phyloP scores from a whole-genome alignment of 352 stramenopile species.

The Pythium brassicae region DNA sequence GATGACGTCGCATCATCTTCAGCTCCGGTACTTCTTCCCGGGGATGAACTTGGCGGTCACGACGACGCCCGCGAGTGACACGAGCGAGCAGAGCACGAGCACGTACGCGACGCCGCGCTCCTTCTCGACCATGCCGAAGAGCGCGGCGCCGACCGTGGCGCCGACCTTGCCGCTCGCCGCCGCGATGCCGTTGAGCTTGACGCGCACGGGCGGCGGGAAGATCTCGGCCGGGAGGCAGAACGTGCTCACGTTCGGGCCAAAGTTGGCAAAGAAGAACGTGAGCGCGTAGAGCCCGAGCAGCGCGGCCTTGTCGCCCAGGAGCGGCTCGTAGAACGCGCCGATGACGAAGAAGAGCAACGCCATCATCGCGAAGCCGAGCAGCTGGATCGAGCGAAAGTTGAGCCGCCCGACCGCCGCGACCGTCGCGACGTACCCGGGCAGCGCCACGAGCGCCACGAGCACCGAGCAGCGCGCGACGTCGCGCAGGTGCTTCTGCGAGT shows the following conservation, averaged over 20 bases:
- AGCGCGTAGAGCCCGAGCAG: conserved; percentile 64
- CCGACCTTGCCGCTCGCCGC: conserved; percentile 84
- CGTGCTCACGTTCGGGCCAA: conserved; percentile 82
- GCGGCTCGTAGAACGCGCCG: conserved; percentile 45
- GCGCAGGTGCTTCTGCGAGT: conserved; percentile 47
- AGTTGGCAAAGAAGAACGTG: conserved; percentile 83
- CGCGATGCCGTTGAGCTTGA: conserved; percentile 85
- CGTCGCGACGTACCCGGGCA: conserved; percentile 69
- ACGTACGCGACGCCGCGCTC: conserved; percentile 54
- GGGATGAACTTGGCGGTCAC: conserved; percentile 66
- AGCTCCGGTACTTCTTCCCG: conserved; percentile 38
- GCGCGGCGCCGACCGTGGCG: conserved; percentile 58
- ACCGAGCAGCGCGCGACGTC: conserved; percentile 63
- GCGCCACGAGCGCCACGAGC: conserved; percentile 59
- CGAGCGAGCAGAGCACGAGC: conserved; percentile 44
- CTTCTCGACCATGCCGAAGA: conserved; percentile 63
- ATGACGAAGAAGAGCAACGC: conserved; percentile 58
- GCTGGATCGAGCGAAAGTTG: conserved; percentile 78
- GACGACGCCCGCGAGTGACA: conserved; percentile 55
- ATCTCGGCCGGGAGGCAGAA: conserved; percentile 90
- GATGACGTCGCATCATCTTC: no score
- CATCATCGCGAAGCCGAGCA: conserved; percentile 74
- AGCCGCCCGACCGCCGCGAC: conserved; percentile 59
- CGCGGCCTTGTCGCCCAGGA: conserved; percentile 36
- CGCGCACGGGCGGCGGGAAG: conserved; percentile 79